These are phyloP conservation scores for Eremothecium sinecaudum DNA, from an alignment of 1,139 yeast species.

Conservation along the genomic window DNA sequence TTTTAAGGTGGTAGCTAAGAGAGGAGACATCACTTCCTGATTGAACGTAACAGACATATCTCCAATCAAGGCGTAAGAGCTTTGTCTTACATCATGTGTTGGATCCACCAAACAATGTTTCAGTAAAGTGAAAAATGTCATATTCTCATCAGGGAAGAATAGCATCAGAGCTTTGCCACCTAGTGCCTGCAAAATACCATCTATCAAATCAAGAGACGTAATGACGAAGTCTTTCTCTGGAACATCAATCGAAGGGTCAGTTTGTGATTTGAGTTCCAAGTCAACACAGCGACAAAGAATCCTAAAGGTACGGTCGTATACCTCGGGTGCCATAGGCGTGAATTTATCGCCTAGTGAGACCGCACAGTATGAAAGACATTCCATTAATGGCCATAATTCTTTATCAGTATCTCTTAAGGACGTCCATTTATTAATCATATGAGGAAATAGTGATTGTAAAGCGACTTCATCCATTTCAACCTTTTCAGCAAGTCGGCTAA, in stretches of 20 bases:
- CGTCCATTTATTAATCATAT: slow-evolving; percentile 74
- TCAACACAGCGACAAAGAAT: slow-evolving; percentile 63
- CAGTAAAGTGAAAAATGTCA: slow-evolving; percentile 53
- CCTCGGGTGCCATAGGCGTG: slow-evolving; percentile 83
- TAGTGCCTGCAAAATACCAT: slow-evolving; percentile 87
- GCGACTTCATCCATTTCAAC: slow-evolving; percentile 48
- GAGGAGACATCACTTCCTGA: slow-evolving; percentile 20
- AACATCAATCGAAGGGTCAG: slow-evolving; percentile 59
- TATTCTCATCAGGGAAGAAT: slow-evolving; percentile 34
- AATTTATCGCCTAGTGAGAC: slow-evolving; percentile 76
- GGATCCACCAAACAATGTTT: slow-evolving; percentile 68
- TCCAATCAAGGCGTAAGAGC: slow-evolving; percentile 83
- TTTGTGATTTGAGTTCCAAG: slow-evolving; percentile 52
- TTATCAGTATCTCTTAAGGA: slow-evolving; percentile 62
- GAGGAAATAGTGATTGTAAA: slow-evolving; percentile 61
- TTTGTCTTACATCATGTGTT: slow-evolving; percentile 79
- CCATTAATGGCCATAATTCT: slow-evolving; percentile 84
- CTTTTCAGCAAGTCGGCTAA: slow-evolving; percentile 83
- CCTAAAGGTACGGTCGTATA: slow-evolving; percentile 68
- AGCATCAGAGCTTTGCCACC: slow-evolving; percentile 54
- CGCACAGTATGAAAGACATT: slow-evolving; percentile 87
- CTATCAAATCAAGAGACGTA: slow-evolving; percentile 79
- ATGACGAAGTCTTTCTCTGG: slow-evolving; percentile 90
- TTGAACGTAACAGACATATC: slow-evolving; percentile 61
- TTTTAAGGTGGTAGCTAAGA: slow-evolving; percentile 50